These are phyloP conservation scores for Pseudogymnoascus sp. DNA, from an alignment of 2,329 filamentous ascomycete species.

Conservation along the genomic window DNA sequence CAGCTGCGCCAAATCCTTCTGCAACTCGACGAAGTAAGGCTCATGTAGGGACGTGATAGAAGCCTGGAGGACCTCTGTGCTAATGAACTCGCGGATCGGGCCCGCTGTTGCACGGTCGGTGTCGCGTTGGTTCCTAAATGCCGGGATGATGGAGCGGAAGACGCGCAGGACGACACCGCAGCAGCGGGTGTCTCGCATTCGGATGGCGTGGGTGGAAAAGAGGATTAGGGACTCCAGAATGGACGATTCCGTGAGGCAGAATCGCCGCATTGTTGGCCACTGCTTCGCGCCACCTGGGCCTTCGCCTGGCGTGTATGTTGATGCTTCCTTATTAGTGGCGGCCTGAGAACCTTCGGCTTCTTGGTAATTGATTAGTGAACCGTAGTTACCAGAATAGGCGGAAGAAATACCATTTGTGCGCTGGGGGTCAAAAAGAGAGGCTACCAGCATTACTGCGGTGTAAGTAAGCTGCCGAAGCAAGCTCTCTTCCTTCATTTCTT, in stretches of 20 bases:
- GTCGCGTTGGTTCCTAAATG: constrained; percentile 43
- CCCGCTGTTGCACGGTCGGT: constrained; percentile 27
- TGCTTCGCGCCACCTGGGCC: constrained; percentile 25
- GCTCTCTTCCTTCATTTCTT: constrained; percentile 98
- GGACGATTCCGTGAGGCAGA: constrained; percentile 67
- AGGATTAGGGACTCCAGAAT: constrained; percentile 83
- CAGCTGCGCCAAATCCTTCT: constrained; percentile 80
- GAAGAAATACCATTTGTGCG: constrained; percentile 46
- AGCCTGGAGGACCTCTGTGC: constrained; percentile 77
- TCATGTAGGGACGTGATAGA: constrained; percentile 89
- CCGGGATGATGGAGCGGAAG: constrained; percentile 75
- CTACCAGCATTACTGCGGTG: constrained; percentile 84
- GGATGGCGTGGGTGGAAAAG: constrained; percentile 84
- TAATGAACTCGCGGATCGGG: constrained; percentile 82
- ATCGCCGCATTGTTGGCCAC: constrained; percentile 62
- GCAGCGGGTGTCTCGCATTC: constrained; percentile 82
- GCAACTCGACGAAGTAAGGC: constrained; percentile 91
- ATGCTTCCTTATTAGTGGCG: constrained; percentile 21
- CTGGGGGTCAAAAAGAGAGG: constrained; percentile 73
- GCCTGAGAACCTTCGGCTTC: not conserved
- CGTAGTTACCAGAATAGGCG: not conserved
- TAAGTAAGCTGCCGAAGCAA: constrained; percentile 89
- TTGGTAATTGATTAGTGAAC: constrained; percentile 3
- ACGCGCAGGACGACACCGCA: constrained; percentile 78
- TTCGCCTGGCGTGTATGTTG: constrained; percentile 18